Base-by-base conservation (phyloP, 148 eudicot genomes). In the Chenopodium formosanum region DNA sequence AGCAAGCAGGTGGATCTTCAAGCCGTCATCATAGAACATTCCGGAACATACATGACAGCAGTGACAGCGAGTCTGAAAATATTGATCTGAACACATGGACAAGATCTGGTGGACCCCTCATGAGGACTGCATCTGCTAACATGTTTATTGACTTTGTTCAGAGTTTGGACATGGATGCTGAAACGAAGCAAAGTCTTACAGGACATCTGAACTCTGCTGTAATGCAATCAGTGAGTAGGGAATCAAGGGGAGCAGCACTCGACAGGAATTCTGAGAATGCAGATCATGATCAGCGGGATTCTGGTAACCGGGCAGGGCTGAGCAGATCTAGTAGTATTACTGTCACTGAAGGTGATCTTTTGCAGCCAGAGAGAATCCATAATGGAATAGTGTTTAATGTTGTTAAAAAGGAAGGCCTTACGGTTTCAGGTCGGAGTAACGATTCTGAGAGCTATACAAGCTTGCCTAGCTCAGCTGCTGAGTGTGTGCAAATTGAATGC, bases 71-170 rank as follows among this genome's bases (percentile, higher is more conserved):
- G 82, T 73, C 97, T 3, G 98, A 97, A 75, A 89, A 77, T 32
- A 75, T 83, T 8, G 97, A 91, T 53, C 75, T 84, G 7, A 87
- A 85, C 81, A 84, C 95, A 1, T 97, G 99, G 99, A 97, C 99
- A 9, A 90, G 95, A 69, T 86, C 93, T 7, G 99, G 98, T 53
- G 99, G 99, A 11, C 99, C 99, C 70, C 85, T 97, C 74, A 97
- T 97, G 99, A 91, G 99, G 90, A 92, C 98, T 0, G 79, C 89
- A 9, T 97, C 99, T 5, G 94, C 98, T 0, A 89, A 94, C 74
- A 77, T 82, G 75, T 97, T 92, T 76, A 79, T 89, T 2, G 92
- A 97, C 76, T 94, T 87, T 71, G 90, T 96, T 70, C 97, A 92
- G 81, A 90, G 87, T 75, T 81, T 92, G 79, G 99, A 90, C n/a